phyloP scores from a whole-genome alignment of 176 grass and related monocot species.

The Oryza glumipatula region DNA sequence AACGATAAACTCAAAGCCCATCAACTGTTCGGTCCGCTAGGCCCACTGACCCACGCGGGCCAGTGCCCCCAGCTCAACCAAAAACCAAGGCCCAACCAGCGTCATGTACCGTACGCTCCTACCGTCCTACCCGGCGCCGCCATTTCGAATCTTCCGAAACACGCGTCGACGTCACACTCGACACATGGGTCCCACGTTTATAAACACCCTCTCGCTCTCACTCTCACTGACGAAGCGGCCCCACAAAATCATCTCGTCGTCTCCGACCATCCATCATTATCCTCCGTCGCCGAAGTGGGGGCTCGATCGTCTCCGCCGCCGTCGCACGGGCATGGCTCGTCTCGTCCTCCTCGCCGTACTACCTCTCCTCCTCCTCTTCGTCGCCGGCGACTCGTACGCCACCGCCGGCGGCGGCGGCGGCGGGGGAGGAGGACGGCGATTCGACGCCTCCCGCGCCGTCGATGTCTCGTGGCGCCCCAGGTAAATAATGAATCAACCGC shows the following conservation, averaged over 20 bases:
- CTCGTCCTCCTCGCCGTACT: slow-evolving; percentile 12
- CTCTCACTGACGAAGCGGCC: background rate
- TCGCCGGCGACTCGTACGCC: background rate
- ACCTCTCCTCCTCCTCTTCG: background rate
- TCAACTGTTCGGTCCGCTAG: background rate
- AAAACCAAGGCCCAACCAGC: background rate
- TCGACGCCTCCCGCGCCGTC: slow-evolving; percentile 47
- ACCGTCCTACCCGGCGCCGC: background rate
- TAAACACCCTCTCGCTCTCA: too few relatives aligned
- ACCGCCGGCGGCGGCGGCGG: background rate
- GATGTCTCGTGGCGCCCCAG: slow-evolving; percentile 58
- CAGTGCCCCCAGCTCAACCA: background rate
- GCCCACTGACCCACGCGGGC: too few relatives aligned
- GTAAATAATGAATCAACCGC: slow-evolving; percentile 20
- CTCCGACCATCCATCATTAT: background rate
- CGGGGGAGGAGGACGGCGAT: background rate
- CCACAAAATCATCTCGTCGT: background rate
- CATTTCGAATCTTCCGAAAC: background rate
- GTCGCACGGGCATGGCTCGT: slow-evolving; percentile 5
- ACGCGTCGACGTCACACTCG: background rate
- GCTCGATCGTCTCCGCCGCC: background rate
- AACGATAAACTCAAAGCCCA: background rate
- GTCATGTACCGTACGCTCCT: background rate
- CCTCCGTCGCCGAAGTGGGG: background rate
- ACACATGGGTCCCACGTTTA: background rate